phyloP scores from a whole-genome alignment of 139 green algal genomes.

The Chlamydomonas asymmetrica region DNA sequence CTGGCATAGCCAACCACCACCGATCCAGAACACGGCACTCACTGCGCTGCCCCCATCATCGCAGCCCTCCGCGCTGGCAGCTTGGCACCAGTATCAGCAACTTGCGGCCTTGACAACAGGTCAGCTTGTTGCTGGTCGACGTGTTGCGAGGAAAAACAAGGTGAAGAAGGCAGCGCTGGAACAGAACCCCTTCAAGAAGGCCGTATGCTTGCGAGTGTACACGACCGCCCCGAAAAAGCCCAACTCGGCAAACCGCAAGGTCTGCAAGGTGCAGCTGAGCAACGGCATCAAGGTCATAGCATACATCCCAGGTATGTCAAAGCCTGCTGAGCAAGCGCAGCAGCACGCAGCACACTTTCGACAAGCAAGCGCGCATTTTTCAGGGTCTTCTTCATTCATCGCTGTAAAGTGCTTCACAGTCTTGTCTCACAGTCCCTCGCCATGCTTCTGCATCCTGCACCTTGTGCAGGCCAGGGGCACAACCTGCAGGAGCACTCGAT shows the following conservation, averaged over 20 bases:
- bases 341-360: too few relatives aligned
- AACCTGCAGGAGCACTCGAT: conserved; percentile 86
- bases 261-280: conserved; percentile 55
- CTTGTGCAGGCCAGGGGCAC: conserved; percentile 51
- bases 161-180: conserved; percentile 23
- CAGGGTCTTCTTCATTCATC: too few relatives aligned
- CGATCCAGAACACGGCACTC: too few relatives aligned
- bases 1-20: too few relatives aligned
- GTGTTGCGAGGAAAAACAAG: background rate
- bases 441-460: background rate
- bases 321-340: too few relatives aligned
- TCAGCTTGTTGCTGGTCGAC: too few relatives aligned
- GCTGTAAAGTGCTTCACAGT: background rate
- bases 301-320: conserved; percentile 57
- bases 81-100: too few relatives aligned
- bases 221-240: conserved; percentile 63
- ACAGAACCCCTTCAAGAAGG: conserved; percentile 38
- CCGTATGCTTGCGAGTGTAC: conserved; percentile 57
- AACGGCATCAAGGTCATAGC: conserved; percentile 53
- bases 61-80: too few relatives aligned
- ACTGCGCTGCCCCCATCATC: too few relatives aligned
- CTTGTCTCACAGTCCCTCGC: background rate
- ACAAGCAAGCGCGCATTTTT: too few relatives aligned
- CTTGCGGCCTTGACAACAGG: too few relatives aligned
- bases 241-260: conserved; percentile 61